Conservation (phyloP, 2,329 filamentous ascomycete genomes). For the Phyllosticta capitalensis region DNA sequence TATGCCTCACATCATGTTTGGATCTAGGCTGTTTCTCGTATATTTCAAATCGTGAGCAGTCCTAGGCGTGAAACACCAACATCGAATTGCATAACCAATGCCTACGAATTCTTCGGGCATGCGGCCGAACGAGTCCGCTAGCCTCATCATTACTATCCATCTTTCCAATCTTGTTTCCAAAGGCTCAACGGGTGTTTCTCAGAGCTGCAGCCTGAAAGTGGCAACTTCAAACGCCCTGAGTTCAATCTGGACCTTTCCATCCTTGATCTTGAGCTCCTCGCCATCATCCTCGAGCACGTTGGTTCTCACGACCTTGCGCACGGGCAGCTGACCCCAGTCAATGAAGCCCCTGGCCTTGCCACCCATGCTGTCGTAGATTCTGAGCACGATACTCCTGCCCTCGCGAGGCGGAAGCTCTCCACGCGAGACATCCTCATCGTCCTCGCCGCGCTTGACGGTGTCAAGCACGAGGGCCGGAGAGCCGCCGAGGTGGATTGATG, state of each 20-base stretch:
- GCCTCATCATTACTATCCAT: background rate
- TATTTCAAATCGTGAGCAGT: background rate
- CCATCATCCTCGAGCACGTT: conserved; percentile 85
- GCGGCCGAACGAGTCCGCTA: background rate
- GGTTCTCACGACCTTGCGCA: conserved; percentile 70
- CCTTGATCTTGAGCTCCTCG: conserved; percentile 42
- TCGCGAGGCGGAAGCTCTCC: conserved; percentile 40
- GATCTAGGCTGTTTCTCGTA: background rate
- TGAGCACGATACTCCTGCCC: conserved; percentile 70
- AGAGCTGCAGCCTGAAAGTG: conserved; percentile 48
- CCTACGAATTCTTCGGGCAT: background rate
- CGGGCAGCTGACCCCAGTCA: conserved; percentile 52
- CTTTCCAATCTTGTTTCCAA: background rate
- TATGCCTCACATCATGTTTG: background rate
- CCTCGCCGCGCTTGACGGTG: conserved; percentile 74
- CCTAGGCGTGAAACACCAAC: background rate
- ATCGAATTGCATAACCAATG: background rate
- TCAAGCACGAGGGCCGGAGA: conserved; percentile 66
- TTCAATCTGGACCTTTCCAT: conserved; percentile 36
- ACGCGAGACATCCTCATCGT: conserved; percentile 44
- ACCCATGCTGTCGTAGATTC: conserved; percentile 82
- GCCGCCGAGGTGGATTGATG: conserved; percentile 59
- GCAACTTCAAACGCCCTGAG: conserved; percentile 78
- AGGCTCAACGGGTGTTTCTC: background rate
- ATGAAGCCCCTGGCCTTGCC: conserved; percentile 67